Conservation (phyloP, 257 asterid genomes). For the Nyctanthes arbortristis region DNA sequence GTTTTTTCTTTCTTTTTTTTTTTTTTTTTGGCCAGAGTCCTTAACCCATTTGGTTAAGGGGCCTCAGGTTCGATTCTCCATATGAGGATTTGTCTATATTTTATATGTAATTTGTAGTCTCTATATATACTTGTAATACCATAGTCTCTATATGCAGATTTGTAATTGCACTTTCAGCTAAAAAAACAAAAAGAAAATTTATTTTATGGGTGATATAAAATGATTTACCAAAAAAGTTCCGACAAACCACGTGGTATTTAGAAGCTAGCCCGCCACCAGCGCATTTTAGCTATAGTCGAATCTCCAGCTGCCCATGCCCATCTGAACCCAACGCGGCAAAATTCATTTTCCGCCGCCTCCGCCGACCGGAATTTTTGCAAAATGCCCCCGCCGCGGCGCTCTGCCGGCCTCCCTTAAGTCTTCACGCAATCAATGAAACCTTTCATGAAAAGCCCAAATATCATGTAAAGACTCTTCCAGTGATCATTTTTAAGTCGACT, state of each 20-base stretch:
- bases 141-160: too few species aligned
- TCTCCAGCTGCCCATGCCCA: slow-evolving; percentile 11
- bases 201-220: too few species aligned
- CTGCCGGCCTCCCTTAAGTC: background rate
- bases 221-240: background rate
- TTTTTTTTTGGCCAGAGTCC: too few species aligned
- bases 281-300: slow-evolving; percentile 16
- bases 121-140: too few species aligned
- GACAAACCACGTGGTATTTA: slow-evolving; percentile 19
- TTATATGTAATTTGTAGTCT: too few species aligned
- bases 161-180: too few species aligned
- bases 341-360: background rate
- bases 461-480: background rate
- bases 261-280: slow-evolving; percentile 22
- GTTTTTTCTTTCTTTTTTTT: too few species aligned
- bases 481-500: background rate
- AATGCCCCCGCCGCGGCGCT: too few species aligned
- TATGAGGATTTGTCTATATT: too few species aligned
- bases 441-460: background rate
- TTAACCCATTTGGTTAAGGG: too few species aligned
- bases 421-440: background rate
- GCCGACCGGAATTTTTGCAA: background rate
- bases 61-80: too few species aligned
- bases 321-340: slow-evolving; percentile 23
- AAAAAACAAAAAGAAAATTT: too few species aligned